These are phyloP conservation scores for Wickerhamiella galacta DNA, from an alignment of 805 yeast species.

Conservation along the genomic window DNA sequence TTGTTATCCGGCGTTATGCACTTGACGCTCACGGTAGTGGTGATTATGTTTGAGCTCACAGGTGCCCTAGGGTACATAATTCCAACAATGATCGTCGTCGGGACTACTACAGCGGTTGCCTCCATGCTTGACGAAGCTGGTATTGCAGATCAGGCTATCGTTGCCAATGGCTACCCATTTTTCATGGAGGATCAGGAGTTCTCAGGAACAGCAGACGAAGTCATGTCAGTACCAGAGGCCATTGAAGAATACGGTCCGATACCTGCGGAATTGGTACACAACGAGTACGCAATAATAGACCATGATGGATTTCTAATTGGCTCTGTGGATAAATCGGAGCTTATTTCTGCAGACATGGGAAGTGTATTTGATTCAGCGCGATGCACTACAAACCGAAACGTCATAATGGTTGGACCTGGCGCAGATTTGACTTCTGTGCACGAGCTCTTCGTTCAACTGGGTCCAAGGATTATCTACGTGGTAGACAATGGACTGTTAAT, in stretches of 20 bases:
- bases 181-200: slow-evolving; percentile 54
- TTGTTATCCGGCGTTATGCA: slow-evolving; percentile 89
- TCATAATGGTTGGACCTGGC: slow-evolving; percentile 38
- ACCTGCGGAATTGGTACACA: slow-evolving; percentile 12
- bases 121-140: slow-evolving; percentile 71
- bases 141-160: slow-evolving; percentile 89
- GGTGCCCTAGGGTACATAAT: slow-evolving; percentile 85
- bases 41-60: slow-evolving; percentile 89
- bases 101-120: slow-evolving; percentile 65
- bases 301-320: slow-evolving; percentile 20
- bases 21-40: slow-evolving; percentile 79
- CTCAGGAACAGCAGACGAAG: slow-evolving; percentile 33
- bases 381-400: slow-evolving; percentile 27
- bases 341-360: slow-evolving; percentile 8
- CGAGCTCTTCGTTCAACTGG: slow-evolving; percentile 58
- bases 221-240: slow-evolving; percentile 36
- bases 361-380: slow-evolving; percentile 2
- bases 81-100: slow-evolving; percentile 93
- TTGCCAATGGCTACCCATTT: slow-evolving; percentile 73
- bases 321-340: slow-evolving; percentile 17
- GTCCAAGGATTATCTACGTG: slow-evolving; percentile 60
- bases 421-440: slow-evolving; percentile 44
- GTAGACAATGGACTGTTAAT: slow-evolving; percentile 39
- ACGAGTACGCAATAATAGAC: slow-evolving; percentile 26
- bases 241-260: slow-evolving; percentile 13